Evolutionary conservation across 805 yeast species (phyloP).

Genomic region (Hyphopichia homilentoma): DNA sequence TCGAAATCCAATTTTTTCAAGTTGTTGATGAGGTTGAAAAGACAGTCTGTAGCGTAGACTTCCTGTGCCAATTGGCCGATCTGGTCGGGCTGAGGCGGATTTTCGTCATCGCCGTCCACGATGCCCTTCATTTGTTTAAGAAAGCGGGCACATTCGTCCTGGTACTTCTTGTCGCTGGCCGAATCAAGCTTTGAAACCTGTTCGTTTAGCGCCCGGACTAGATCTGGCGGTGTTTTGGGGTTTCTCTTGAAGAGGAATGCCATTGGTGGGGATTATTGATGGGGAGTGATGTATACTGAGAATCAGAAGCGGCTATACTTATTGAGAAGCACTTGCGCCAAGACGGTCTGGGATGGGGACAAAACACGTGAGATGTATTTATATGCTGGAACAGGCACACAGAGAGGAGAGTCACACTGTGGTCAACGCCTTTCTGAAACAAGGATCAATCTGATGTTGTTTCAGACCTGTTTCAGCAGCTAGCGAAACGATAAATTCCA

Average conservation of each 20-base stretch:
- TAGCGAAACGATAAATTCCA: too few species aligned
- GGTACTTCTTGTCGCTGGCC: constrained; percentile 45
- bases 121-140: constrained; percentile 62
- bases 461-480: too few species aligned
- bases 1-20: constrained; percentile 80
- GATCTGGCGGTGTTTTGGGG: constrained; percentile 86
- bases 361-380: too few species aligned
- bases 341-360: too few species aligned
- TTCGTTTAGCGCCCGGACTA: constrained; percentile 72
- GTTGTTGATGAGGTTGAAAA: constrained; percentile 56
- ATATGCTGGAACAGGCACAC: too few species aligned
- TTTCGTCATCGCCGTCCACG: constrained; percentile 66
- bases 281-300: background rate
- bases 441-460: too few species aligned
- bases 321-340: too few species aligned
- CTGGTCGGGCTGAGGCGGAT: constrained; percentile 66
- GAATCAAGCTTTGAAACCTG: constrained; percentile 60
- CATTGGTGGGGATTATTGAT: constrained; percentile 43
- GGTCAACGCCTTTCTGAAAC: too few species aligned
- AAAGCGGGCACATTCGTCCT: constrained; percentile 71
- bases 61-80: constrained; percentile 77
- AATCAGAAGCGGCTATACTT: constrained; percentile 7
- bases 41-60: constrained; percentile 65
- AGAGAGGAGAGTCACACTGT: too few species aligned
- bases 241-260: constrained; percentile 87